Conservation (phyloP, 257 asterid species). For the Ocimum tenuiflorum region DNA sequence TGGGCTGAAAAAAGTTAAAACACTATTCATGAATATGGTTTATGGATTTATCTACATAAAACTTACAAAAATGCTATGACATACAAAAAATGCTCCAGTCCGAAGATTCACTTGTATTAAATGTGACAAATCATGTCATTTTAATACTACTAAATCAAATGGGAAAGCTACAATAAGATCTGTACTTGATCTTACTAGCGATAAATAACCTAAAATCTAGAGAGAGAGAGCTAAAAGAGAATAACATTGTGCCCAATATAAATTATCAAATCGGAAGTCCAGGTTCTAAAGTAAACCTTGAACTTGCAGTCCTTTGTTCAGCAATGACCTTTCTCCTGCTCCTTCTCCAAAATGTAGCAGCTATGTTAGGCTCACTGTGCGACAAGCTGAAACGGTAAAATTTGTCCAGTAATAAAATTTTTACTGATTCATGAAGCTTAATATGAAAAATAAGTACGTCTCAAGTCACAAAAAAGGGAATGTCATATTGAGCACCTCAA, state of each 20-base stretch:
- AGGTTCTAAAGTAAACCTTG: slow-evolving; percentile 57
- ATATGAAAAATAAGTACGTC: background rate
- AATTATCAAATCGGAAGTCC: slow-evolving; percentile 10
- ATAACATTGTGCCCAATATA: slow-evolving; percentile 1
- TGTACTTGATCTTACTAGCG: background rate
- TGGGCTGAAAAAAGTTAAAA: slow-evolving; percentile 49
- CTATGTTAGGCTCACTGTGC: slow-evolving; percentile 88
- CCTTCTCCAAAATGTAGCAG: slow-evolving; percentile 89
- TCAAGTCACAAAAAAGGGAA: slow-evolving; percentile 5
- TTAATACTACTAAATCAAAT: background rate
- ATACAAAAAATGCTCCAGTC: background rate
- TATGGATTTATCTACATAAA: no score
- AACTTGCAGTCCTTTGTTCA: slow-evolving; percentile 91
- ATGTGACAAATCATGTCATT: background rate
- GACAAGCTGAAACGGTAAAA: slow-evolving; percentile 56
- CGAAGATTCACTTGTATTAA: background rate
- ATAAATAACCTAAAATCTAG: background rate
- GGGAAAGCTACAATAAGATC: slow-evolving; percentile 5
- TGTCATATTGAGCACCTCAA: slow-evolving; percentile 49
- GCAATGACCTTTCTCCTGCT: slow-evolving; percentile 84
- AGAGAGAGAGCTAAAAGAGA: slow-evolving; percentile 2
- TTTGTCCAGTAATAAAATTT: slow-evolving; percentile 19
- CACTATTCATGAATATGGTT: no score
- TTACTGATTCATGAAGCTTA: background rate
- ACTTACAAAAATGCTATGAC: no score